Percentiles rank a stretch among this genome's conserved stretches.
phyloP scores from a whole-genome alignment of 2,329 filamentous ascomycete species.

The Cryphonectria nitschkei region DNA sequence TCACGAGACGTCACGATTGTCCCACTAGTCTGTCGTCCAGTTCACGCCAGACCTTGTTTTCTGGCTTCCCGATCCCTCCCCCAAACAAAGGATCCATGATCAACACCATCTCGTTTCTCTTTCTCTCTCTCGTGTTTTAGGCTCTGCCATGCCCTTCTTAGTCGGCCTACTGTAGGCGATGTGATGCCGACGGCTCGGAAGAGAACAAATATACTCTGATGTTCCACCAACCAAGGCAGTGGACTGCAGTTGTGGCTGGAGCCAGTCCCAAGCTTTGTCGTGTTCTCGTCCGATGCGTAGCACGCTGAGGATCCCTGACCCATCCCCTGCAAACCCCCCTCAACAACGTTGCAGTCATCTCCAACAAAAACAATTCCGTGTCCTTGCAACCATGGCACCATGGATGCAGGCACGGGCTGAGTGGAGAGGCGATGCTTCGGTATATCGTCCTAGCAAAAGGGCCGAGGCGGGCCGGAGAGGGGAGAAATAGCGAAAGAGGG shows the following conservation, averaged over 20 bases:
- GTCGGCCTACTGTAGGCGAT: not conserved
- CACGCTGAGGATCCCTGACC: not conserved
- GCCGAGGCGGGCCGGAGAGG: not conserved
- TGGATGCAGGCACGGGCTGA: not conserved
- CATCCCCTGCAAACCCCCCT: not conserved
- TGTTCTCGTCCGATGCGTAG: too few relatives aligned
- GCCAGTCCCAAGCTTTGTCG: too few relatives aligned
- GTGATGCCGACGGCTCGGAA: not conserved
- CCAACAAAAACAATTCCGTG: not conserved
- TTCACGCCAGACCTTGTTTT: not conserved
- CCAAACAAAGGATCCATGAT: not conserved
- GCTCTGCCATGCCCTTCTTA: not conserved
- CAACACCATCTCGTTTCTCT: not conserved
- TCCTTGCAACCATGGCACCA: too few relatives aligned
- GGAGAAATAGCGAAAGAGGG: too few relatives aligned
- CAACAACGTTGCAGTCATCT: conserved; percentile 1
- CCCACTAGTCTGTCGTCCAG: not conserved
- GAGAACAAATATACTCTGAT: not conserved
- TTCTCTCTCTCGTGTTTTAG: not conserved
- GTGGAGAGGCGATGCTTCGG: not conserved
- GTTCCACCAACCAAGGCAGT: conserved; percentile 3
- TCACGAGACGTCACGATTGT: not conserved
- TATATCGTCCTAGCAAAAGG: not conserved
- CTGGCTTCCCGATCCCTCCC: too few relatives aligned
- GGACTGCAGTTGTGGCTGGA: not conserved